Conservation (phyloP, 345 rosid genomes). For the Ricinus communis region DNA sequence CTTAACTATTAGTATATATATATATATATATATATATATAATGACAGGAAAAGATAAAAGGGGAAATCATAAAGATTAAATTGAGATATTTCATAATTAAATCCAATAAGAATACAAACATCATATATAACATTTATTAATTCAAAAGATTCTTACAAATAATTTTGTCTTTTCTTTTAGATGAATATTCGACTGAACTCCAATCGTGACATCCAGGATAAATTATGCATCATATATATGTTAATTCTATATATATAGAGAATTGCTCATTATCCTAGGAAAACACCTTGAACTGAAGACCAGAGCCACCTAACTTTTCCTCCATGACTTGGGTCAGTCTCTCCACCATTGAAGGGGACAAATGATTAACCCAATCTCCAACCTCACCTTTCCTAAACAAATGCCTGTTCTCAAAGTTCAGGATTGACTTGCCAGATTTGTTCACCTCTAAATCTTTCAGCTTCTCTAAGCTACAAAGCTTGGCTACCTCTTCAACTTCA, state of each 20-base stretch:
- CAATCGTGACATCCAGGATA: no score
- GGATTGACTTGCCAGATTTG: slow-evolving; percentile 14
- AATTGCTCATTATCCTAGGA: not conserved
- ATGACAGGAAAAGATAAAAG: no score
- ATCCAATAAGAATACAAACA: no score
- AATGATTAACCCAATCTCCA: slow-evolving; percentile 19
- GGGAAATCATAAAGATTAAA: no score
- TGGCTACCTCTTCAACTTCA: slow-evolving; percentile 5
- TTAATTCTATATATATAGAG: not conserved
- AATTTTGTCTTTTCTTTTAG: no score
- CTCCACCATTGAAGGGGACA: slow-evolving; percentile 19
- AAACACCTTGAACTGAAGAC: slow-evolving; percentile 41
- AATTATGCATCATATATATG: no score
- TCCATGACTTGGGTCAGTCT: slow-evolving; percentile 29
- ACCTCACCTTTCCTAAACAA: slow-evolving; percentile 21
- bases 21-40: no score
- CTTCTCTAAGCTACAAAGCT: slow-evolving; percentile 25
- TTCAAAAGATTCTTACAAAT: no score
- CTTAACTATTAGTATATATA: no score
- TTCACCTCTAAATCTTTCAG: slow-evolving; percentile 24
- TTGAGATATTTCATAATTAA: no score
- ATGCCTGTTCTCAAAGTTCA: slow-evolving; percentile 9
- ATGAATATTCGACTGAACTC: no score
- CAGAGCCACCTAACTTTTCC: slow-evolving; percentile 46
- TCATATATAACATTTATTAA: no score